Base-by-base conservation (phyloP, 768 basidiomycete species). In the Coprinopsis sp. region DNA sequence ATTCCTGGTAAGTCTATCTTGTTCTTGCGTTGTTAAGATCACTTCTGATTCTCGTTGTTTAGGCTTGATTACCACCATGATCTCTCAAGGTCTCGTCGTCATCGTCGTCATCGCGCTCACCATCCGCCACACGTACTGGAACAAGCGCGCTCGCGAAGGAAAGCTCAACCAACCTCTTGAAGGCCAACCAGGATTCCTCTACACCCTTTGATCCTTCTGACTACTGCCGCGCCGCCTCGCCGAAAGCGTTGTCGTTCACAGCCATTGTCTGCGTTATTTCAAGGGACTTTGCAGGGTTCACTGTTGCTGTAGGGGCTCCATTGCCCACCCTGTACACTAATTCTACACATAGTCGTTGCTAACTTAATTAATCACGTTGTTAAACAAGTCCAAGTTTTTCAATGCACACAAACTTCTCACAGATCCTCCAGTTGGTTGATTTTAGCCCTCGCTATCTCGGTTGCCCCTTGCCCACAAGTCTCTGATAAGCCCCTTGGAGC, bases 1-100 rank as follows among this genome's bases (percentile, higher is more conserved):
- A 58, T 70, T 44, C 74, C 74, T 41, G 73, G 72, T 71, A 33
- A 39, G 24, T 39, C 8, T 25, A 39, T 8, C 6, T 21, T 16
- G 37, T 8, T 21, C 18, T 18, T 8, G 18, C 34, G 16, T 22
- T 39, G 22, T 24, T 5, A 24, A 7, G 10, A 42, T 37, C 7
- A 11, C 18, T 19, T 44, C 27, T n/a, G n/a, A n/a, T 34, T 30
- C 29, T 19, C 28, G 14, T 44, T 37, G 44, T 14, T 27, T 29
- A 59, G 72, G 73, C 31, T 62, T 77, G 22, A 64, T 63, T 50
- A 64, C 67, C 1, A 67, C 71, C 4, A 66, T 74, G 18, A 66
- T 63, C 30, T 62, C 67, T 3, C 74, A 77, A 46, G 59, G 61
- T 21, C 44, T 75, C 11, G 53, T 74, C 33, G 51, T 74, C 22